phyloP scores from a whole-genome alignment of 164 flowering plant species.

The Tinospora cordifolia region DNA sequence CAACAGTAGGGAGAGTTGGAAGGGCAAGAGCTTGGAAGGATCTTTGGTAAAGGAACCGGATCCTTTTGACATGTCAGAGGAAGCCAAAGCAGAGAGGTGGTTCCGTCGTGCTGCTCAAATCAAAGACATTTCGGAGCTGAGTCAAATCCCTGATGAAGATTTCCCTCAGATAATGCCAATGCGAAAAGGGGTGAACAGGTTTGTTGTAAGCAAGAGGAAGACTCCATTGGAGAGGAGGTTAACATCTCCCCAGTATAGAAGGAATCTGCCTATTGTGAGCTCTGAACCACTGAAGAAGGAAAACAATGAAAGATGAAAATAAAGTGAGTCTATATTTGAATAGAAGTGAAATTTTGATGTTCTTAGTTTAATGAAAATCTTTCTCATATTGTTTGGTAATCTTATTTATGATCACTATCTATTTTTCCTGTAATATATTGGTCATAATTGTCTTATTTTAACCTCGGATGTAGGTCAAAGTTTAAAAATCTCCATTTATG shows the following conservation, averaged over 20 bases:
- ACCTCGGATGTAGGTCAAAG: too few species aligned
- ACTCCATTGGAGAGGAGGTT: slow-evolving; percentile 89
- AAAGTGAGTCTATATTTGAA: neutral
- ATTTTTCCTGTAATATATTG: too few species aligned
- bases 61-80: slow-evolving; percentile 96
- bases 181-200: slow-evolving; percentile 93
- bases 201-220: slow-evolving; percentile 96
- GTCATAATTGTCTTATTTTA: too few species aligned
- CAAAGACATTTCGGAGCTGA: slow-evolving; percentile 88
- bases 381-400: too few species aligned
- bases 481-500: too few species aligned
- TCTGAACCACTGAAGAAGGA: slow-evolving; percentile 54
- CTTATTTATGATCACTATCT: too few species aligned
- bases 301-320: slow-evolving; percentile 35
- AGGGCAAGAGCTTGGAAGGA: slow-evolving; percentile 78
- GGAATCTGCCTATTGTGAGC: slow-evolving; percentile 67
- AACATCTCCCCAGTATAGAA: slow-evolving; percentile 75
- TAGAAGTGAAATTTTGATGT: neutral
- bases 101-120: slow-evolving; percentile 89
- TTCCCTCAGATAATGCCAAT: slow-evolving; percentile 98
- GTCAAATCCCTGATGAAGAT: slow-evolving; percentile 92
- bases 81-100: slow-evolving; percentile 95
- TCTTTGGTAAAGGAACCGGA: slow-evolving; percentile 83
- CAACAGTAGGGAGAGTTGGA: slow-evolving; percentile 33
- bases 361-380: neutral